phyloP scores from a whole-genome alignment of 805 yeast species.

The Maudiozyma saulgeensis region DNA sequence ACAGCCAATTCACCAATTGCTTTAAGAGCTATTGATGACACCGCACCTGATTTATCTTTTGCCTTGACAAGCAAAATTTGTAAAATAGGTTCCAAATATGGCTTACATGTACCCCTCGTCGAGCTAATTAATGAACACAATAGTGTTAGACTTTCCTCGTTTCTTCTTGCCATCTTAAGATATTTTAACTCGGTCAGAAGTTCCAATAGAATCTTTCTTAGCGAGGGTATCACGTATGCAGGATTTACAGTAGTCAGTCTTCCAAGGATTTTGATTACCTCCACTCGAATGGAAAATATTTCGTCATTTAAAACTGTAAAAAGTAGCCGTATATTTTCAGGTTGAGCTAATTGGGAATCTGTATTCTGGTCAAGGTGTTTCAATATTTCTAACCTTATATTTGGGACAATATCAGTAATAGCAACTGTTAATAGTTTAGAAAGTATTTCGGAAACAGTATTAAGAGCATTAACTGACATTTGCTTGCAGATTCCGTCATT shows the following conservation, averaged over 20 bases:
- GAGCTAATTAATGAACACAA: slow-evolving; percentile 63
- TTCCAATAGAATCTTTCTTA: slow-evolving; percentile 76
- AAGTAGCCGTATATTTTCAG: slow-evolving; percentile 71
- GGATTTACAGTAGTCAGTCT: slow-evolving; percentile 78
- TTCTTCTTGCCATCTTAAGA: slow-evolving; percentile 58
- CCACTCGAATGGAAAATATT: slow-evolving; percentile 65
- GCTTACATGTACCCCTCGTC: slow-evolving; percentile 69
- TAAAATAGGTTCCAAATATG: slow-evolving; percentile 81
- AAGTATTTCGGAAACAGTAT: slow-evolving; percentile 73
- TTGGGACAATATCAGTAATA: slow-evolving; percentile 78
- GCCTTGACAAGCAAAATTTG: slow-evolving; percentile 74
- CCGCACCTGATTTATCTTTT: slow-evolving; percentile 59
- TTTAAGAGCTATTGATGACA: slow-evolving; percentile 70
- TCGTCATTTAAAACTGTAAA: slow-evolving; percentile 88
- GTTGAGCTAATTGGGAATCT: slow-evolving; percentile 87
- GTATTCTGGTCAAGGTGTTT: slow-evolving; percentile 60
- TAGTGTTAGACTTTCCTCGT: slow-evolving; percentile 76
- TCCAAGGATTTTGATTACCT: slow-evolving; percentile 69
- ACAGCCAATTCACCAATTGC: slow-evolving; percentile 81
- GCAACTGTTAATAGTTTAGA: slow-evolving; percentile 70
- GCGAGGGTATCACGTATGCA: slow-evolving; percentile 85
- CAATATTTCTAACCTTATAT: slow-evolving; percentile 69
- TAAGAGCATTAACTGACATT: slow-evolving; percentile 67
- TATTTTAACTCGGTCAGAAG: slow-evolving; percentile 73
- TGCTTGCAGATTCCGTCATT: slow-evolving; percentile 76